Evolutionary conservation across 495 filamentous ascomycete genomes (phyloP), one percentile per base, ranked within the genome.

Genomic region (Podospora bellae-mahoneyi): DNA sequence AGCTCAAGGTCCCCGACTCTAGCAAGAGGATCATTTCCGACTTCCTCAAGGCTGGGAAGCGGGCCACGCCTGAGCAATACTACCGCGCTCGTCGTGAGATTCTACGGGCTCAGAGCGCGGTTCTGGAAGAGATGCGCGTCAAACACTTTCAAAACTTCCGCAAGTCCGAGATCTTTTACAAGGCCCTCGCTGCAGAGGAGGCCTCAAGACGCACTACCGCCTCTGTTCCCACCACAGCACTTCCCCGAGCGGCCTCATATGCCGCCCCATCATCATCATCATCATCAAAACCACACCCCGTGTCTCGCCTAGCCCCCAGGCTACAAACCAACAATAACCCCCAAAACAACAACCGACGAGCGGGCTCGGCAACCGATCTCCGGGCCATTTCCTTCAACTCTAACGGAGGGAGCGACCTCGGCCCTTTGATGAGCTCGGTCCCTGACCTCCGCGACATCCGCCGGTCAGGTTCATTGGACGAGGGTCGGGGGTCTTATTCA

Each of bases 131-230:
- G 65, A 90, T 99, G 86, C 87, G 93, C 66, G 85, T 84, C 39
- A 87, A 81, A 44, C 86, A 96, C 73, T 94, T 94, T 68, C 87
- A 89, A 20, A 89, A 88, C 56, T 99, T 99, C 78, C 95, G 92
- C 72, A 89, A 89, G 62, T 97, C 93, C 0, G 93, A 97, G 73
- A 75, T 98, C 0, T 99, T 92, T 76, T 98, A 92, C 83, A 98
- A 99, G 72, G 97, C 92, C 71, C 82, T 98, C 4, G 91, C 95
- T 10, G 92, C 94, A 1, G 93, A 97, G 70, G 93, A 97, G 72
- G 86, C 87, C 26, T 86, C 90, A 0, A 82, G 83, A 63, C 79
- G 75, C 53, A 73, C 72, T 13, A 64, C 69, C 7, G 66, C 44
- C 9, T 73, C 74, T 48, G 74, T 73, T 23, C 68, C 72, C 18